A percentile compares a stretch with the other conserved stretches of the same genome.
phyloP scores from a whole-genome alignment of 768 basidiomycete genomes.

The Strobilomyces dryophilus region DNA sequence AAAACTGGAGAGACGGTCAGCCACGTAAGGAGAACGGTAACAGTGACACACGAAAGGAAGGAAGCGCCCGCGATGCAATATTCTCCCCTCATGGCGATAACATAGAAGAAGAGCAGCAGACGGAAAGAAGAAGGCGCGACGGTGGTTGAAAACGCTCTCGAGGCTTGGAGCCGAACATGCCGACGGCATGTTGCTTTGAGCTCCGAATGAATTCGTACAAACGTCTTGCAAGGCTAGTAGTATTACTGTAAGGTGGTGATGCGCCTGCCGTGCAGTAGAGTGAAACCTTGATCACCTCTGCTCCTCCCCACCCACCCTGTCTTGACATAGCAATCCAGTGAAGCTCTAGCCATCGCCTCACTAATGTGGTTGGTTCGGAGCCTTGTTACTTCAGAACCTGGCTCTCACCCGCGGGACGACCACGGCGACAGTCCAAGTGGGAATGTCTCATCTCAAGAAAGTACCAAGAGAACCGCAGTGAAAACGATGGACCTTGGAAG shows the following conservation, averaged over 20 bases:
- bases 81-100: slow-evolving; percentile 61
- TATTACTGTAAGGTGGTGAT: slow-evolving; percentile 16
- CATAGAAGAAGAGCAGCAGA: slow-evolving; percentile 19
- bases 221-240: not conserved
- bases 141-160: slow-evolving; percentile 22
- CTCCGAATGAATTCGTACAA: slow-evolving; percentile 14
- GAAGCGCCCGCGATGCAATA: slow-evolving; percentile 70
- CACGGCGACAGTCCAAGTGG: slow-evolving; percentile 26
- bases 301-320: not conserved
- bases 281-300: slow-evolving; percentile 4
- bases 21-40: slow-evolving; percentile 4
- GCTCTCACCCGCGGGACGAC: slow-evolving; percentile 29
- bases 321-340: slow-evolving; percentile 3
- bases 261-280: slow-evolving; percentile 11
- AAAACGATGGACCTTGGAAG: slow-evolving; percentile 63
- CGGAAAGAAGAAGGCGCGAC: slow-evolving; percentile 14
- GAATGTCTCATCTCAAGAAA: slow-evolving; percentile 35
- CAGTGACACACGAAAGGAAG: slow-evolving; percentile 58
- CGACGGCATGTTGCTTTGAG: not conserved
- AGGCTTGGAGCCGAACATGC: slow-evolving; percentile 20
- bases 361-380: slow-evolving; percentile 19
- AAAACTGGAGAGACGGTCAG: slow-evolving; percentile 16
- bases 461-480: slow-evolving; percentile 51
- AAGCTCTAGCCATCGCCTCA: slow-evolving; percentile 4
- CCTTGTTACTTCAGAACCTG: slow-evolving; percentile 27